phyloP scores from a whole-genome alignment of 495 filamentous ascomycete genomes.

The Apiosordaria backusii region DNA sequence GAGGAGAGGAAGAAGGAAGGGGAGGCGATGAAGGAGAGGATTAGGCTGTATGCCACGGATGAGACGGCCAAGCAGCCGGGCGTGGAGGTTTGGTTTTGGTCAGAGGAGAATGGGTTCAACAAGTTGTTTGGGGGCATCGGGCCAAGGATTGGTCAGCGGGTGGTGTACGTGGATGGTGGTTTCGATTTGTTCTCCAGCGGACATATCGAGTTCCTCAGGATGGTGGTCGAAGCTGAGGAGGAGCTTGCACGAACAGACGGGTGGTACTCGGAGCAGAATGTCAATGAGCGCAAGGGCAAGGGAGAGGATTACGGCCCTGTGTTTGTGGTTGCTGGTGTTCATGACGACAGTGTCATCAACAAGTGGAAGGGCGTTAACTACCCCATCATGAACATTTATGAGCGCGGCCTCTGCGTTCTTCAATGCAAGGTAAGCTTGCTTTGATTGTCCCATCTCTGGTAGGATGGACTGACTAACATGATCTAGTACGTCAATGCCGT shows the following conservation, averaged over 20 bases:
- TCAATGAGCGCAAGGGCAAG: constrained; percentile 57
- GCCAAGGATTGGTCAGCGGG: constrained; percentile 69
- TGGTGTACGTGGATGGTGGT: constrained; percentile 93
- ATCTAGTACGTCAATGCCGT: constrained; percentile 78
- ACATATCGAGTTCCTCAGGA: constrained; percentile 88
- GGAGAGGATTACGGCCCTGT: constrained; percentile 72
- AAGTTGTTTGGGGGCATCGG: constrained; percentile 61
- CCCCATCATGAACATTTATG: constrained; percentile 98
- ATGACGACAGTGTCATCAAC: constrained; percentile 93
- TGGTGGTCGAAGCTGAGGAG: constrained; percentile 69
- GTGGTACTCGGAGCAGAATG: constrained; percentile 67
- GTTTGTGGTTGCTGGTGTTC: constrained; percentile 86
- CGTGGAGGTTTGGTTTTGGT: constrained; percentile 77
- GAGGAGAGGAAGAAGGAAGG: constrained; percentile 62
- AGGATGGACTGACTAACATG: constrained; percentile 4
- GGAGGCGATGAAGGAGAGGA: constrained; percentile 61
- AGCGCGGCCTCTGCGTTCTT: constrained; percentile 90
- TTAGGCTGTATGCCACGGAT: constrained; percentile 82
- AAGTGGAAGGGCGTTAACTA: constrained; percentile 95
- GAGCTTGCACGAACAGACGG: constrained; percentile 58
- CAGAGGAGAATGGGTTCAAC: constrained; percentile 55
- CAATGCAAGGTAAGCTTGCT: constrained; percentile 73
- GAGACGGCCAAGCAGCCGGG: constrained; percentile 67
- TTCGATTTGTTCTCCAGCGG: constrained; percentile 97
- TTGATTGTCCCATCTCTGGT: neutral